These are phyloP conservation scores for Dispira simplex DNA, from an alignment of 192 early-diverging fungal genomes.

Conservation along the genomic window DNA sequence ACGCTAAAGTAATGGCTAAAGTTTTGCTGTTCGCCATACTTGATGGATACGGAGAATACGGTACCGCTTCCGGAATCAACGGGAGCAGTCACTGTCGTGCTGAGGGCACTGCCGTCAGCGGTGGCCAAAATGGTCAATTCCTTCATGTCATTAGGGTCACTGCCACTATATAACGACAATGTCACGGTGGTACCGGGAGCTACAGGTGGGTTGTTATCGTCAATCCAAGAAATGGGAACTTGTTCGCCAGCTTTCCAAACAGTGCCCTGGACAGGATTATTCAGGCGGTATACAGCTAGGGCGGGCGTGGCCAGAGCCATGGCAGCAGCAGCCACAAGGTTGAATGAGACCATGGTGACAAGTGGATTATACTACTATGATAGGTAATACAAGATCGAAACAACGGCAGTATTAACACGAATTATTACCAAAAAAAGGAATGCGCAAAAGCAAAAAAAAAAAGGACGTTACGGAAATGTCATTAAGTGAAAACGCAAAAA, in stretches of 20 bases:
- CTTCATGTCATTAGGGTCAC: neutral
- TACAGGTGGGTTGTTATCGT: conserved; percentile 1
- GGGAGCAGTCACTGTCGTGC: neutral
- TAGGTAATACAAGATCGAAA: no score
- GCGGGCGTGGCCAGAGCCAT: neutral
- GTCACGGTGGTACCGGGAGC: neutral
- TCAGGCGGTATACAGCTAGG: neutral
- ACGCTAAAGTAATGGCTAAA: conserved; percentile 4
- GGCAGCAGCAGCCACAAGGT: neutral
- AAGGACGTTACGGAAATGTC: no score
- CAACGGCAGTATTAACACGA: no score
- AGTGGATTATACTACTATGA: neutral
- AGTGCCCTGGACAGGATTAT: neutral
- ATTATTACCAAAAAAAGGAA: no score
- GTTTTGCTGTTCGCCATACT: neutral
- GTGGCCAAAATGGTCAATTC: neutral
- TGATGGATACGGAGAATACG: neutral
- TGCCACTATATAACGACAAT: neutral
- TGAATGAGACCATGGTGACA: neutral
- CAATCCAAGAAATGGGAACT: neutral
- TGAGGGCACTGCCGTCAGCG: neutral
- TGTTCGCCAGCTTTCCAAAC: neutral
- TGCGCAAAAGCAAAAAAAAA: no score
- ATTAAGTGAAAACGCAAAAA: no score
- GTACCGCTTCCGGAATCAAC: neutral